Evolutionary conservation across 805 yeast species (phyloP).

Genomic region (Spencermartinsiella europaea): DNA sequence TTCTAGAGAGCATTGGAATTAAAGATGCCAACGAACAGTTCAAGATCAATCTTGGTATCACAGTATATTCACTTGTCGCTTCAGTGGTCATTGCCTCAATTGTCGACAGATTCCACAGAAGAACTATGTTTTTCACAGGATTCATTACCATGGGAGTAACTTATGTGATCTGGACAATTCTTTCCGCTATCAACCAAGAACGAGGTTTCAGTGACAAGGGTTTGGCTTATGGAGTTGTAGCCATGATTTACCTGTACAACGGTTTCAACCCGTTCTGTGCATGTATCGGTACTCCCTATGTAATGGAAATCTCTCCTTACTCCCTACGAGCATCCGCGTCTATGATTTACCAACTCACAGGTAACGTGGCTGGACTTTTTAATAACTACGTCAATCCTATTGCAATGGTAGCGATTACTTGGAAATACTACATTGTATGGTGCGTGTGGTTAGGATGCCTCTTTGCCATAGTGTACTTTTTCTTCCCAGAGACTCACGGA

Average conservation of each 20-base stretch:
- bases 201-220: slow-evolving; percentile 37
- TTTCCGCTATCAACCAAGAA: slow-evolving; percentile 44
- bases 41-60: slow-evolving; percentile 18
- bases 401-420: slow-evolving; percentile 39
- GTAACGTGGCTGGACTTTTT: slow-evolving; percentile 22
- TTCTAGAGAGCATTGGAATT: slow-evolving; percentile 50
- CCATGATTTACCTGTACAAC: slow-evolving; percentile 42
- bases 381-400: slow-evolving; percentile 35
- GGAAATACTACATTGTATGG: slow-evolving; percentile 42
- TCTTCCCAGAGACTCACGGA: slow-evolving; percentile 41
- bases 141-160: slow-evolving; percentile 9
- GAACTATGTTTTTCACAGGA: slow-evolving; percentile 17
- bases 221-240: slow-evolving; percentile 43
- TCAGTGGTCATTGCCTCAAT: slow-evolving; percentile 8
- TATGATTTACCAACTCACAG: slow-evolving; percentile 27
- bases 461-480: slow-evolving; percentile 30
- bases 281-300: slow-evolving; percentile 17
- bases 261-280: slow-evolving; percentile 16
- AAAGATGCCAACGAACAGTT: slow-evolving; percentile 26
- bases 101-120: slow-evolving; percentile 11
- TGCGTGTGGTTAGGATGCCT: slow-evolving; percentile 26
- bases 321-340: slow-evolving; percentile 40
- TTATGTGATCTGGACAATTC: slow-evolving; percentile 37
- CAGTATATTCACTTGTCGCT: slow-evolving; percentile 4
- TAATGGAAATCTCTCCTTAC: slow-evolving; percentile 24